Evolutionary conservation across 805 yeast species (phyloP).

Genomic region (Pichia rugopelliculosa): DNA sequence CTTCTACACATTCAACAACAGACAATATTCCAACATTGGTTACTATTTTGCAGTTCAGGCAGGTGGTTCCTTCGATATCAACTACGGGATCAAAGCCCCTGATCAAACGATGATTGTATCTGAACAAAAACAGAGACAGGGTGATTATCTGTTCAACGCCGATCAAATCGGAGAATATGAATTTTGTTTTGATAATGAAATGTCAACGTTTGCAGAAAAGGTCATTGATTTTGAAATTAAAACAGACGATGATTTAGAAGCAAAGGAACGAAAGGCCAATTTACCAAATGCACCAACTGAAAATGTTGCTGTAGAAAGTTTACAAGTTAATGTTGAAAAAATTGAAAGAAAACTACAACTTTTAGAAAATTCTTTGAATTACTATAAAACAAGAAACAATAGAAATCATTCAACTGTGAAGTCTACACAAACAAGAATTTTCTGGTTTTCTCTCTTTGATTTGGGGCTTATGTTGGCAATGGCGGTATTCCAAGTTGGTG

Average conservation of each 20-base stretch:
- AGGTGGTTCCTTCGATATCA: constrained; percentile 76
- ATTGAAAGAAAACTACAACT: constrained; percentile 56
- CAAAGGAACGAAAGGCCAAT: constrained; percentile 36
- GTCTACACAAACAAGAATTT: constrained; percentile 56
- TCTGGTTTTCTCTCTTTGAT: constrained; percentile 59
- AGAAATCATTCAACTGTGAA: constrained; percentile 80
- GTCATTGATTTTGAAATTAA: constrained; percentile 77
- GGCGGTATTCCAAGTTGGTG: constrained; percentile 61
- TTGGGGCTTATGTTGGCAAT: constrained; percentile 57
- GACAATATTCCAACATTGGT: constrained; percentile 52
- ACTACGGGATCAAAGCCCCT: constrained; percentile 58
- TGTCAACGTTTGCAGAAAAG: constrained; percentile 77
- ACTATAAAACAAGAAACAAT: constrained; percentile 84
- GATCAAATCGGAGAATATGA: constrained; percentile 70
- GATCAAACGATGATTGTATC: constrained; percentile 42
- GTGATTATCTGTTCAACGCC: constrained; percentile 69
- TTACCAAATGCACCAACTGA: constrained; percentile 53
- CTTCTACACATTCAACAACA: constrained; percentile 60
- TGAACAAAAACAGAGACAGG: constrained; percentile 64
- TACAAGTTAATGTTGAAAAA: constrained; percentile 46
- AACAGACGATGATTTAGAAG: constrained; percentile 34
- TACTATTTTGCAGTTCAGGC: constrained; percentile 79
- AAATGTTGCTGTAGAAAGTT: constrained; percentile 48
- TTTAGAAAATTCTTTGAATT: constrained; percentile 55
- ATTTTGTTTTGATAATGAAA: constrained; percentile 76